Evolutionary conservation across 306 rosid genomes (phyloP), one percentile per base, ranked within the genome.

Genomic region (Abrus pulchellus): DNA sequence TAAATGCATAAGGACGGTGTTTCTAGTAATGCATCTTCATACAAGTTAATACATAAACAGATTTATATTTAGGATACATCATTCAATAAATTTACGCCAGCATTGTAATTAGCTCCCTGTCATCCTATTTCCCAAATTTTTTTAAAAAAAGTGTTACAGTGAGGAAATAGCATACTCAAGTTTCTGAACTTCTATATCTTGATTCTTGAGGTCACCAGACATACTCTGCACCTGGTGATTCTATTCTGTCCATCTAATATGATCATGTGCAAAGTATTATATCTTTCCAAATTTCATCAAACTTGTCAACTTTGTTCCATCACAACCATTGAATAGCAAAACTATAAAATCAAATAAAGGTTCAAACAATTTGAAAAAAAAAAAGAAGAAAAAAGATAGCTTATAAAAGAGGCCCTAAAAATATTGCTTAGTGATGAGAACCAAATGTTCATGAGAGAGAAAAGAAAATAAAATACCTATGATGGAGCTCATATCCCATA

Each of bases 1-100:
- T 27, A 1, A 12, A 44, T 14, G 48, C 10, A 41, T 55, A 59
- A 68, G 59, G 32, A 76, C 10, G 61, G 38, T 12, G 10, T 32
- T 57, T 75, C 43, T 75, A 61, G 43, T 45, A 60, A 38, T 52
- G 41, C n/a, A 53, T 77, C 59, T 38, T 6, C 29, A 62, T 5
- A 34, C 68, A 62, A 34, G 47, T 5, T 5, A 34, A 62, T 62
- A 5, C 45, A 62, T 6, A 1, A 5, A 44, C 36, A 1, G 45
- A 11, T 34, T 4, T 9, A 5, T 60, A 32, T 33, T 32, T 13
- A 61, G 45, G 5, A 14, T 10, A 60, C 20, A 12, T 33, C 8
- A 34, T 61, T 61, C 67, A 61, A 61, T 33, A 61, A 9, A 61
- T 33, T 6, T 11, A 4, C 20, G 4, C 27, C 6, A 9, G 10